Base-by-base conservation (phyloP, 2,329 filamentous ascomycete species). In the Talaromyces sp. region DNA sequence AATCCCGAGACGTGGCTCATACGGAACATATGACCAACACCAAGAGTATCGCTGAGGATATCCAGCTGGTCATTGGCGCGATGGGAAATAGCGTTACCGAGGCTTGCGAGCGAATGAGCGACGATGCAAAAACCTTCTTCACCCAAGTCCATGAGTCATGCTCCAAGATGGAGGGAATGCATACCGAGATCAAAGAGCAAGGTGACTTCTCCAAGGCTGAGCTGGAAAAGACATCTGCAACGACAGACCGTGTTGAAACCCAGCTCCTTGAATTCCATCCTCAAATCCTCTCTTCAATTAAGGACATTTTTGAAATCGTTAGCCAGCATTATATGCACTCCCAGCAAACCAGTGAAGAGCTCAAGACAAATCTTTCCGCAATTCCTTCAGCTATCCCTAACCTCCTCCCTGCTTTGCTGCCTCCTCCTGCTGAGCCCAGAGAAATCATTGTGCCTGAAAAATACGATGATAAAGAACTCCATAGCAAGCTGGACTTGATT, bases 261-360 rank as follows among this genome's bases (percentile, higher is more conserved):
- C 87, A 95, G 62, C 84, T 96, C 33, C 85, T 85, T 8, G 92
- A 97, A 73, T 89, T 89, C 66, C 89, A 97, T 68, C 95, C 95
- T 1, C 90, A 96, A 77, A 90, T 98, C 66, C 84, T 97, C 61
- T 88, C 94, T 59, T 86, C 90, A 0, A 86, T 99, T 66, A 89
- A 92, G 68, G 91, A 97, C 69, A 87, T 98, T n/a, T 82, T 96
- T 44, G 81, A 87, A 7, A 83, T 96, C 28, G 90, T 96, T 60
- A 89, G 87, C 28, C 86, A 96, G 72, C 93, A 98, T 73, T 96
- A 90, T 69, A 92, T 96, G 68, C 91, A 96, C 71, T 90, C 92
- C 14, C 92, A 93, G 75, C 83, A 85, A 52, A 84, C 88, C 0
- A 78, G 81, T 0, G 81, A 87, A 60, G 86, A 89, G 60, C 78